Conservation (phyloP, 257 asterid genomes). For the Ajuga chamaepitys region DNA sequence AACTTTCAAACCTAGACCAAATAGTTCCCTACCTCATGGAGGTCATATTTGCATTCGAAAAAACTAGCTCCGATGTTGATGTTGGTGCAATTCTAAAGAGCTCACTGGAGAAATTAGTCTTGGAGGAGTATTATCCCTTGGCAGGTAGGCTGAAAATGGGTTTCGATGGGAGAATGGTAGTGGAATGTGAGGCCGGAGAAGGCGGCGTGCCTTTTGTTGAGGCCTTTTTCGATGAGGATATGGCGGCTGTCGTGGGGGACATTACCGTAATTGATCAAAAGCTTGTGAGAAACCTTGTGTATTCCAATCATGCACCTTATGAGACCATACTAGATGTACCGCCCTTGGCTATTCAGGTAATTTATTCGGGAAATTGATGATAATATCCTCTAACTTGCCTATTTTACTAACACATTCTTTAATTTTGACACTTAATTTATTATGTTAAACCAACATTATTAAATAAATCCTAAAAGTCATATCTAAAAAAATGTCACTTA, state of each 20-base stretch:
- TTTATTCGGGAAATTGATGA: too few relatives aligned
- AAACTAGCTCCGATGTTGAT: background rate
- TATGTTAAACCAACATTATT: too few relatives aligned
- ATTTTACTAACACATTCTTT: too few relatives aligned
- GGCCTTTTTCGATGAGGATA: background rate
- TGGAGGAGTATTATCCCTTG: background rate
- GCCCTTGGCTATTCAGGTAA: background rate
- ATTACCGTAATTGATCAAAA: background rate
- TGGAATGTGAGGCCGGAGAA: background rate
- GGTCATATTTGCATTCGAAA: background rate
- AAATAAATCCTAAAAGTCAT: too few relatives aligned
- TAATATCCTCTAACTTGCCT: too few relatives aligned
- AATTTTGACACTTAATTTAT: too few relatives aligned
- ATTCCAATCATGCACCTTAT: background rate
- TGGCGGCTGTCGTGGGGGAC: background rate
- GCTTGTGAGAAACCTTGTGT: background rate
- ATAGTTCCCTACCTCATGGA: background rate
- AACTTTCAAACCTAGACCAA: conserved; percentile 3
- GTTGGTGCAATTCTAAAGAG: background rate
- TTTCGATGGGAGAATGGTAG: background rate
- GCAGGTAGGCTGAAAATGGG: background rate
- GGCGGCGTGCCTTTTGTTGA: background rate
- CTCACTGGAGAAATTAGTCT: background rate
- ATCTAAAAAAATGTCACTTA: too few relatives aligned
- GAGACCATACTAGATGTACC: background rate